Evolutionary conservation across 1,284 basidiomycete genomes (phyloP).

Genomic region (Meripilus lineatus): DNA sequence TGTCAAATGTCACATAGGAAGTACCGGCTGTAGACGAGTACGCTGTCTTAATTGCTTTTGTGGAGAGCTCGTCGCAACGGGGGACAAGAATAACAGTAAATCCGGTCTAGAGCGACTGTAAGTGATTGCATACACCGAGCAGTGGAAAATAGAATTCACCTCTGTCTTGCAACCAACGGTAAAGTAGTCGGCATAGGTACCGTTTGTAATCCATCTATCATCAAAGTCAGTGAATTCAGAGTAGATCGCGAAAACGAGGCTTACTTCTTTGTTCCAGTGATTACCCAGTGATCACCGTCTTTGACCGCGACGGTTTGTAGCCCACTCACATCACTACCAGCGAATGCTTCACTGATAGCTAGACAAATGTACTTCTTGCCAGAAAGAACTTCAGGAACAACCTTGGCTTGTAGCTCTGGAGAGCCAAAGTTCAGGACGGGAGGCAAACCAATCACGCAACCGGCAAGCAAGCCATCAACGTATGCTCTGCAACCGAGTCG

Average conservation of each 20-base stretch:
- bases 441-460: slow-evolving; percentile 81
- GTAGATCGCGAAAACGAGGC: slow-evolving; percentile 11
- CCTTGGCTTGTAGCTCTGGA: slow-evolving; percentile 65
- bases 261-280: slow-evolving; percentile 86
- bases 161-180: slow-evolving; percentile 73
- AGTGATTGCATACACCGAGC: slow-evolving; percentile 6
- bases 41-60: slow-evolving; percentile 88
- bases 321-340: slow-evolving; percentile 89
- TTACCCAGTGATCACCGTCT: slow-evolving; percentile 83
- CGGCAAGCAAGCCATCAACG: slow-evolving; percentile 78
- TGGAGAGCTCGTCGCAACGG: slow-evolving; percentile 76
- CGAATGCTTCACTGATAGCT: slow-evolving; percentile 78
- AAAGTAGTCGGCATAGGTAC: slow-evolving; percentile 77
- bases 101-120: slow-evolving; percentile 36
- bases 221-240: slow-evolving; percentile 1
- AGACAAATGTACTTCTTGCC: slow-evolving; percentile 81
- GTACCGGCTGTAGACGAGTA: slow-evolving; percentile 87
- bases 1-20: slow-evolving; percentile 89
- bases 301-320: slow-evolving; percentile 78
- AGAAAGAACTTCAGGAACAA: slow-evolving; percentile 63
- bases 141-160: slow-evolving; percentile 23
- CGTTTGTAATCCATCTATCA: slow-evolving; percentile 91
- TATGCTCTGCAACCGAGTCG: slow-evolving; percentile 83
- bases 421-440: slow-evolving; percentile 86
- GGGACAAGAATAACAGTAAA: slow-evolving; percentile 87